Conservation (phyloP, 495 filamentous ascomycete species). For the Penicillium lividum region DNA sequence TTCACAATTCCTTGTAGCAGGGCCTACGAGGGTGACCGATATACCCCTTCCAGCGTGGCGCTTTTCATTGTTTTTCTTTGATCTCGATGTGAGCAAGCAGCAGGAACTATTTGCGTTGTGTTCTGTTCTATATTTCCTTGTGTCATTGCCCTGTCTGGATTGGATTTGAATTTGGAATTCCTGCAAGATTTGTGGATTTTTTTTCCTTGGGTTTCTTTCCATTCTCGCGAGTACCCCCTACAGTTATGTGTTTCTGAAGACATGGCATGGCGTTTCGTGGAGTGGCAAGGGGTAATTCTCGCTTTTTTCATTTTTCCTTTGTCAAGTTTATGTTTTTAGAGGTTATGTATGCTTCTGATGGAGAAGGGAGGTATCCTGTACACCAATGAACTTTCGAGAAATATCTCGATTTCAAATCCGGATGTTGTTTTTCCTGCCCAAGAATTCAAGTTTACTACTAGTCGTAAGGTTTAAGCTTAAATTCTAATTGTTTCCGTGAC, state of each 20-base stretch:
- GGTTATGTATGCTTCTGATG: not conserved
- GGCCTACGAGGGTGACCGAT: conserved; percentile 36
- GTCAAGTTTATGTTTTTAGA: not conserved
- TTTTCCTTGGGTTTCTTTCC: conserved; percentile 7
- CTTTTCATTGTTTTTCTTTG: not conserved
- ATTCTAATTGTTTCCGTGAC: not conserved
- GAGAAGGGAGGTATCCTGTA: not conserved
- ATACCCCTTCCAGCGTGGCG: conserved; percentile 23
- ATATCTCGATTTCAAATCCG: not conserved
- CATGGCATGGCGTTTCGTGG: conserved; percentile 31
- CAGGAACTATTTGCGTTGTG: conserved; percentile 6
- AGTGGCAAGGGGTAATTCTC: conserved; percentile 20
- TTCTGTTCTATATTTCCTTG: not conserved
- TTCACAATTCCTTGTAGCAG: conserved; percentile 32
- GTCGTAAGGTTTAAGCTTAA: not conserved
- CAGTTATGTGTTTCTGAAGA: conserved; percentile 24
- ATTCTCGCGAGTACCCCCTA: conserved; percentile 31
- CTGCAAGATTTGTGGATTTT: not conserved
- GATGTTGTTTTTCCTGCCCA: not conserved
- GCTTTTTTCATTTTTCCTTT: conserved; percentile 6
- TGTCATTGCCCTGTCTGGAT: not conserved
- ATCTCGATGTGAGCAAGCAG: conserved; percentile 7
- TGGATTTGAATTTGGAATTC: not conserved
- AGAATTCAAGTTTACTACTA: too few species aligned
- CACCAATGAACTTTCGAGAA: not conserved